Evolutionary conservation across 148 eudicot genomes (phyloP).

Genomic region (Tetragonia tetragonoides): DNA sequence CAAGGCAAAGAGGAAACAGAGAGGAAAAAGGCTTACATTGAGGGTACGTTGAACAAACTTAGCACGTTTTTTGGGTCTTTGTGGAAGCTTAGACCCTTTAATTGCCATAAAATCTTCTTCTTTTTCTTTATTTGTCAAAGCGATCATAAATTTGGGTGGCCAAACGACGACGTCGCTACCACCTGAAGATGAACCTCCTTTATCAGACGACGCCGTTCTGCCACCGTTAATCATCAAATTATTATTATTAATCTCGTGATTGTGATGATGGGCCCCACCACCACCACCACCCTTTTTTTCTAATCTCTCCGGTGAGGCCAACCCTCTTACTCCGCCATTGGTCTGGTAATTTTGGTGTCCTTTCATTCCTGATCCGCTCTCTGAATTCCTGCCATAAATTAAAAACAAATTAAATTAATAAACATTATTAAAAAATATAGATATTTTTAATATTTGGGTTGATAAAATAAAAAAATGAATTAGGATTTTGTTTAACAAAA

Average conservation of each 20-base stretch:
- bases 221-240: constrained; percentile 23
- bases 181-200: constrained; percentile 65
- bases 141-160: constrained; percentile 73
- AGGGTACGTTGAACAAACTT: constrained; percentile 87
- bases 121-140: constrained; percentile 72
- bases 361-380: constrained; percentile 66
- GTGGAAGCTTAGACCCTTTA: constrained; percentile 90
- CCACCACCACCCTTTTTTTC: constrained; percentile 38
- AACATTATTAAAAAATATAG: background rate
- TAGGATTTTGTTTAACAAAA: background rate
- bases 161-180: constrained; percentile 47
- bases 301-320: constrained; percentile 61
- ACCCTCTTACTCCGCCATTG: constrained; percentile 54
- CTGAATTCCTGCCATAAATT: constrained; percentile 53
- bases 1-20: background rate
- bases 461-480: background rate
- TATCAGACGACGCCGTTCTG: constrained; percentile 56
- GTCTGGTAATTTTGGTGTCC: constrained; percentile 28
- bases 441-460: too few species aligned
- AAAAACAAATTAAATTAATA: background rate
- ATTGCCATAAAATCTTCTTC: constrained; percentile 89
- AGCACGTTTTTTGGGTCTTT: constrained; percentile 90
- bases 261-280: constrained; percentile 28
- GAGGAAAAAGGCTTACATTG: constrained; percentile 53
- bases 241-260: background rate